Base-by-base conservation (phyloP, 148 eudicot species). In the Linanthus parryae region DNA sequence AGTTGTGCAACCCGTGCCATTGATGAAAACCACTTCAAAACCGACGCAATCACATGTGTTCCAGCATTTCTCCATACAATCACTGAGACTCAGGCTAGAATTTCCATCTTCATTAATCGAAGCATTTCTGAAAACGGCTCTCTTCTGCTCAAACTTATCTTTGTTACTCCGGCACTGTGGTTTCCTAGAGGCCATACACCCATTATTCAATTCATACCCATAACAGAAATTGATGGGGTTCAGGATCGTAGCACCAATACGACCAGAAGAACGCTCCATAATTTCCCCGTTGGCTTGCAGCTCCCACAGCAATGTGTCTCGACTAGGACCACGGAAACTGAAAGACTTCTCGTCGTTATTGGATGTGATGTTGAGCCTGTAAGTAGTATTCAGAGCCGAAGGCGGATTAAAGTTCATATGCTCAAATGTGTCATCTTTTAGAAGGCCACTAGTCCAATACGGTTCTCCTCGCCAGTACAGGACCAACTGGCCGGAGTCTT, bases 401-500 rank as follows among this genome's bases (percentile, higher is more conserved):
- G 1, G 0, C 7, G 2, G 6, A 35, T 64, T 31, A 25, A 0
- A 17, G 1, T 3, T 0, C 5, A 40, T 10, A 8, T 43, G 6
- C 45, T 38, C 20, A n/a, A 58, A 58, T 33, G 15, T 28, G 39
- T 54, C 41, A 21, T 59, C 19, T 19, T 5, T 58, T 24, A 66
- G 28, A 19, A n/a, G 23, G 22, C 78, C 74, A 48, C 74, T 73
- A 2, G 33, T 57, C 79, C 79, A 73, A 43, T 68, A 61, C n/a
- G 36, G 24, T 30, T 36, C 22, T 4, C 73, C 71, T 18, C 70
- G 48, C 25, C 39, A 47, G 44, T 41, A 40, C 14, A 73, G 17
- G 14, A 64, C 27, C 25, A 73, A 31, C 17, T 50, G 44, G 0
- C 60, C 50, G 7, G 45, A 36, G 13, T 23, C 66, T 26, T 30